Evolutionary conservation across 805 yeast species (phyloP).

Genomic region (Clavispora asparagi): DNA sequence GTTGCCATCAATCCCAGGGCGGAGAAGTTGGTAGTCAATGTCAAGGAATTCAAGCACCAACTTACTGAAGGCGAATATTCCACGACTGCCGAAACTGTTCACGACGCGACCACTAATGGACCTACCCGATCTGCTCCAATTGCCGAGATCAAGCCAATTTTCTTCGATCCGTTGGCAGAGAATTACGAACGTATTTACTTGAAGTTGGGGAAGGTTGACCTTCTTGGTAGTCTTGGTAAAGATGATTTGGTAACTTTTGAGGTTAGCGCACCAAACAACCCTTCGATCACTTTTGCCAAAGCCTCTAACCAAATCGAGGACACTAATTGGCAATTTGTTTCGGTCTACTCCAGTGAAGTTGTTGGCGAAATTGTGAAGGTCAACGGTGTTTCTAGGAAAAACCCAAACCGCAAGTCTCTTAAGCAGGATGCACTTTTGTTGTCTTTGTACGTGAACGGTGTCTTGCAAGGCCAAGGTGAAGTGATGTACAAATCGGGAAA

Average conservation of each 20-base stretch:
- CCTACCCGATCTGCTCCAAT: slow-evolving; percentile 46
- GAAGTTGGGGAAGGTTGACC: slow-evolving; percentile 46
- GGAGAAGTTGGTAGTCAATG: slow-evolving; percentile 59
- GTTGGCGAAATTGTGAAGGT: slow-evolving; percentile 69
- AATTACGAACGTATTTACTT: slow-evolving; percentile 58
- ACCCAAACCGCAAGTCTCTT: slow-evolving; percentile 26
- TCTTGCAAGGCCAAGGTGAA: slow-evolving; percentile 53
- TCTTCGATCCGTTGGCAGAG: slow-evolving; percentile 58
- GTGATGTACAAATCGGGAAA: slow-evolving; percentile 46
- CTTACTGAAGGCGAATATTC: slow-evolving; percentile 16
- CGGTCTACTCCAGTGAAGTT: slow-evolving; percentile 65
- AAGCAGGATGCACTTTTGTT: slow-evolving; percentile 53
- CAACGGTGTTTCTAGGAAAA: slow-evolving; percentile 46
- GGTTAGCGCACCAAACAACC: slow-evolving; percentile 47
- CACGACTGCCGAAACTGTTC: neutral
- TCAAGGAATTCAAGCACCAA: slow-evolving; percentile 65
- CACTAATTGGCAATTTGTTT: slow-evolving; percentile 63
- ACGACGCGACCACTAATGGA: slow-evolving; percentile 10
- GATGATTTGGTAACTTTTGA: slow-evolving; percentile 50
- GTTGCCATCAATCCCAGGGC: slow-evolving; percentile 80
- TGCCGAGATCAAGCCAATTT: slow-evolving; percentile 59
- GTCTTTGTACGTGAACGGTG: slow-evolving; percentile 59
- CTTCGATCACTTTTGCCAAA: slow-evolving; percentile 51
- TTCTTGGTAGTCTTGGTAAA: slow-evolving; percentile 22
- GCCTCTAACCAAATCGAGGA: slow-evolving; percentile 57